phyloP scores from a whole-genome alignment of 2,329 filamentous ascomycete species.

The Zasmidium cellare region DNA sequence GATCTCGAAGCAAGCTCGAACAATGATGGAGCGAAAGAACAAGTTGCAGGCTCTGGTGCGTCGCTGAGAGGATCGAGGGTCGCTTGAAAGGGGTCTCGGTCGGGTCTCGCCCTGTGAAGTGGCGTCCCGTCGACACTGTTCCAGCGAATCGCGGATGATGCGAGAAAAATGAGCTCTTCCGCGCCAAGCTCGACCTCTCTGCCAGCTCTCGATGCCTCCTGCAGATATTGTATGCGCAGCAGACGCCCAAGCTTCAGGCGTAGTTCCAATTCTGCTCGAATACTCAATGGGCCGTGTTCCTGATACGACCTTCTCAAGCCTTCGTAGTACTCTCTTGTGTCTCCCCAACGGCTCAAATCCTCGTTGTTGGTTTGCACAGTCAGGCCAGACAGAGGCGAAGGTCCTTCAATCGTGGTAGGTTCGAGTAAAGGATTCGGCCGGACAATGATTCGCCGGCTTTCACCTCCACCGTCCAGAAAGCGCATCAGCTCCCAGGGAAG shows the following conservation, averaged over 20 bases:
- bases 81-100: conserved; percentile 7
- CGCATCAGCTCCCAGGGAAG: conserved; percentile 65
- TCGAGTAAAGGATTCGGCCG: conserved; percentile 62
- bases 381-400: conserved; percentile 12
- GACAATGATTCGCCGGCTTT: conserved; percentile 55
- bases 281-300: conserved; percentile 10
- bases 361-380: background rate
- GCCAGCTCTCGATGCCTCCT: conserved; percentile 16
- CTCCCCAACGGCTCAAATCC: conserved; percentile 15
- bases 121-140: conserved; percentile 34
- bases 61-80: conserved; percentile 7
- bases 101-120: conserved; percentile 2
- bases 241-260: conserved; percentile 25
- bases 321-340: conserved; percentile 17
- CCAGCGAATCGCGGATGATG: conserved; percentile 26
- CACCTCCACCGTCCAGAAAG: conserved; percentile 48
- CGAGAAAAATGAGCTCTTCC: conserved; percentile 33
- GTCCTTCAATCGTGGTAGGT: conserved; percentile 18
- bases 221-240: conserved; percentile 18
- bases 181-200: conserved; percentile 11
- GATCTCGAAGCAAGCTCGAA: conserved; percentile 36
- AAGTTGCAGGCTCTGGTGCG: background rate
- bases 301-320: conserved; percentile 9
- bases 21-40: conserved; percentile 32
- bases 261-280: conserved; percentile 22